A percentile compares a stretch with the other conserved stretches of the same genome.
phyloP scores from a whole-genome alignment of 2,329 filamentous ascomycete species.

The Cytospora leucostoma region DNA sequence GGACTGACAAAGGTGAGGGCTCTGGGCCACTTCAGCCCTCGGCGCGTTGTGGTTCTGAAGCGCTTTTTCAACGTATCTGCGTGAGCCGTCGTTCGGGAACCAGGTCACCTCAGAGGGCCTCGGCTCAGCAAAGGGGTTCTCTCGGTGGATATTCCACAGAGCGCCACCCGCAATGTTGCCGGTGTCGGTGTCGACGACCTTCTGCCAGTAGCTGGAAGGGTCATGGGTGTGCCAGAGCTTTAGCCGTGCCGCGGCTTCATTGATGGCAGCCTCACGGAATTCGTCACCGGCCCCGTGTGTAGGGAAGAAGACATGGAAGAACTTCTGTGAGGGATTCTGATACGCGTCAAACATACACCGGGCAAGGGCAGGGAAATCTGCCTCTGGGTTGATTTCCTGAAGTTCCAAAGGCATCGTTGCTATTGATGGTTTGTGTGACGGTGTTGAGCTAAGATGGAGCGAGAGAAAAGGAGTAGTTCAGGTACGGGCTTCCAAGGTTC shows the following conservation, averaged over 20 bases:
- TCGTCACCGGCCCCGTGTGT: conserved; percentile 29
- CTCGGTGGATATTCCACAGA: conserved; percentile 35
- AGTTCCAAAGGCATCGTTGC: conserved; percentile 5
- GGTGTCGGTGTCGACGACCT: conserved; percentile 36
- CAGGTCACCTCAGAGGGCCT: conserved; percentile 32
- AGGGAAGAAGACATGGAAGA: conserved; percentile 35
- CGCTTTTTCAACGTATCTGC: conserved; percentile 30
- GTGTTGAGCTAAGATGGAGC: background rate
- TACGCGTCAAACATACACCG: conserved; percentile 33
- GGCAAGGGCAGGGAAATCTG: conserved; percentile 24
- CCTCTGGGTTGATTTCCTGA: conserved; percentile 1
- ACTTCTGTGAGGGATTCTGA: conserved; percentile 33
- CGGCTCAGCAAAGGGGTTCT: conserved; percentile 34
- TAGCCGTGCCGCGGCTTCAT: conserved; percentile 30
- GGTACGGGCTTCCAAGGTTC: background rate
- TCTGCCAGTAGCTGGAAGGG: conserved; percentile 36
- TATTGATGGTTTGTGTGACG: background rate
- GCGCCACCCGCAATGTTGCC: conserved; percentile 35
- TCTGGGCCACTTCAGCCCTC: conserved; percentile 8
- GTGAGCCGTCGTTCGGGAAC: conserved; percentile 37
- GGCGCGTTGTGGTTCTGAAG: conserved; percentile 20
- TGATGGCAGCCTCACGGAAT: conserved; percentile 31
- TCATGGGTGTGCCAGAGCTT: conserved; percentile 33
- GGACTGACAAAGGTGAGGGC: conserved; percentile 10
- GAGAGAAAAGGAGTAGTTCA: background rate